A percentile compares a stretch with the other conserved stretches of the same genome.
Conservation (phyloP, 441 rosid species). For the Gossypium trilobum region DNA sequence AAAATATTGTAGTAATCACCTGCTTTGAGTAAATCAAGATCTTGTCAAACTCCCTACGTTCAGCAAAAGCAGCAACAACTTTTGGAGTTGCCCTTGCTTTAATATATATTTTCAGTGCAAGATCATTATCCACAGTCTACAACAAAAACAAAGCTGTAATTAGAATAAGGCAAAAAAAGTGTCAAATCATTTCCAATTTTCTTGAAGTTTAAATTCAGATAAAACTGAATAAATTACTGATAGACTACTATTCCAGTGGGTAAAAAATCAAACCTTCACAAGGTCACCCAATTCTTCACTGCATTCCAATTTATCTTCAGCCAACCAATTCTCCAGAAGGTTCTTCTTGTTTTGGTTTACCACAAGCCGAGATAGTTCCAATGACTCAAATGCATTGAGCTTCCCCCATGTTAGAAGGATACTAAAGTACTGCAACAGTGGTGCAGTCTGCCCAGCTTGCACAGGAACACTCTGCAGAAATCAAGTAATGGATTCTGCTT, state of each 20-base stretch:
- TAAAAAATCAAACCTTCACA: slow-evolving; percentile 62
- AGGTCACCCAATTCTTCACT: slow-evolving; percentile 99
- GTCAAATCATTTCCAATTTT: neutral
- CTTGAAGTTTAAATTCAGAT: neutral
- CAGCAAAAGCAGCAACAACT: slow-evolving; percentile 99
- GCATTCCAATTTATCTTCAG: slow-evolving; percentile 97
- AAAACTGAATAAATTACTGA: neutral
- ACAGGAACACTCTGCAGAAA: slow-evolving; percentile 93
- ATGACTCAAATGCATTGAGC: slow-evolving; percentile 90
- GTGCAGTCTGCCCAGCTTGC: slow-evolving; percentile 98
- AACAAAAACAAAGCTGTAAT: slow-evolving; percentile 19
- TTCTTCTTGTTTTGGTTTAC: slow-evolving; percentile 98
- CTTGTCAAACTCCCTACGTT: slow-evolving; percentile 98
- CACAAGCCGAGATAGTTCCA: slow-evolving; percentile 96
- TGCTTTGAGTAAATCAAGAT: slow-evolving; percentile 96
- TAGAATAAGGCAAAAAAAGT: neutral
- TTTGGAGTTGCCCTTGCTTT: slow-evolving; percentile 99
- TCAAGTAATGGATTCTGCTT: neutral
- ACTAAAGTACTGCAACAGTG: slow-evolving; percentile 94
- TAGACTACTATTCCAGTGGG: neutral
- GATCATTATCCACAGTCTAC: slow-evolving; percentile 99
- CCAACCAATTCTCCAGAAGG: slow-evolving; percentile 95
- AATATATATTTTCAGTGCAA: slow-evolving; percentile 87
- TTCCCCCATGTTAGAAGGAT: slow-evolving; percentile 93
- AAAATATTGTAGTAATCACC: slow-evolving; percentile 32